Conservation (phyloP, 108 stramenopile species). For the Skeletonema menzelii region DNA sequence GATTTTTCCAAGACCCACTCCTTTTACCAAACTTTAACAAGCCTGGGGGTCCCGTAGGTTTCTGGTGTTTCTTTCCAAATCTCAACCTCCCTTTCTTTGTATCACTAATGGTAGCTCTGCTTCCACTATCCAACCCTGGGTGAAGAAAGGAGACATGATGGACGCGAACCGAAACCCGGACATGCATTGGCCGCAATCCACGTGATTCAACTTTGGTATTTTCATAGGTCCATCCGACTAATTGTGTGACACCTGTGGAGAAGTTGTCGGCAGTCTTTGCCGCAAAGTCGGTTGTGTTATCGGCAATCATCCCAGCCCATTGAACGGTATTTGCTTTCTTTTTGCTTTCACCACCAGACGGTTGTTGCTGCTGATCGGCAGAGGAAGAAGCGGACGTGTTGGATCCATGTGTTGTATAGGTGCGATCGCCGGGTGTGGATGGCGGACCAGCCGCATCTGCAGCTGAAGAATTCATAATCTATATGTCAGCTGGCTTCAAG, state of each 20-base stretch:
- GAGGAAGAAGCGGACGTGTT: neutral
- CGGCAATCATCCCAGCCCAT: neutral
- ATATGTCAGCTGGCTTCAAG: no score
- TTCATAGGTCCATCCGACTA: slow-evolving; percentile 9
- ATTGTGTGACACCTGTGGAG: slow-evolving; percentile 1
- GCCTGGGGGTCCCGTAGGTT: slow-evolving; percentile 10
- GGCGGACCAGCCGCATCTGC: neutral
- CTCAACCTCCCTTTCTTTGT: slow-evolving; percentile 6
- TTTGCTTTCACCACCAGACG: neutral
- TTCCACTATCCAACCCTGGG: slow-evolving; percentile 34
- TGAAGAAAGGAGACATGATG: slow-evolving; percentile 47
- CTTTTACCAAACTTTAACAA: slow-evolving; percentile 27
- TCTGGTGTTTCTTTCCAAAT: neutral
- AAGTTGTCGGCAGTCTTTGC: neutral
- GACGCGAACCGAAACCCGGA: slow-evolving; percentile 39
- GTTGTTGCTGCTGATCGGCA: neutral
- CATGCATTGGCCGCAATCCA: slow-evolving; percentile 40
- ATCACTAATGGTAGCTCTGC: slow-evolving; percentile 10
- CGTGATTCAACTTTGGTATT: slow-evolving; percentile 5
- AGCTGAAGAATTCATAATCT: no score
- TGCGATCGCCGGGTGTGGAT: neutral
- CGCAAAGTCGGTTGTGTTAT: neutral
- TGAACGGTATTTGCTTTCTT: neutral
- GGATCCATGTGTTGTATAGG: neutral
- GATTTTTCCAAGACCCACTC: slow-evolving; percentile 32